phyloP scores from a whole-genome alignment of 768 basidiomycete genomes.

The Tylopilus vinaceipallidus region DNA sequence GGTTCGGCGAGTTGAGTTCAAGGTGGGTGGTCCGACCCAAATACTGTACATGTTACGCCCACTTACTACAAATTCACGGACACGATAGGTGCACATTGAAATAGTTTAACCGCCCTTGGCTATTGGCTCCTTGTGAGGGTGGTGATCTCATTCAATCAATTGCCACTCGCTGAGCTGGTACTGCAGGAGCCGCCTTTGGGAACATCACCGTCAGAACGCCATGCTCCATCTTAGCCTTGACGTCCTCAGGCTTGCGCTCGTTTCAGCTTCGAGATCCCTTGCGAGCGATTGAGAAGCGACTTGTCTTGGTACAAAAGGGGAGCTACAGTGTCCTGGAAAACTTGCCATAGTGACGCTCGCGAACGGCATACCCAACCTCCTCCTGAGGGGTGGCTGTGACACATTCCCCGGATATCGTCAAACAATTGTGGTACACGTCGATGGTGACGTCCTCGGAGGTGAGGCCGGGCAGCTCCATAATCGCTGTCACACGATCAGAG shows the following conservation, averaged over 20 bases:
- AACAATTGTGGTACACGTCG: slow-evolving; percentile 34
- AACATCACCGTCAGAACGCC: slow-evolving; percentile 46
- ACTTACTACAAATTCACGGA: too few relatives aligned
- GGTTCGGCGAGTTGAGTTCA: too few relatives aligned
- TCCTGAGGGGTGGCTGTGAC: slow-evolving; percentile 33
- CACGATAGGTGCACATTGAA: too few relatives aligned
- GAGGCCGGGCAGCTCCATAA: background rate
- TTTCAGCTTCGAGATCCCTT: background rate
- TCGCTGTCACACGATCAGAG: background rate
- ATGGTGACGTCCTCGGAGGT: too few relatives aligned
- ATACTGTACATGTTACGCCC: too few relatives aligned
- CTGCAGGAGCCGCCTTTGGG: slow-evolving; percentile 44
- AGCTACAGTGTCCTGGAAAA: slow-evolving; percentile 44
- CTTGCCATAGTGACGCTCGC: slow-evolving; percentile 43
- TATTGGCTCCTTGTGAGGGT: too few relatives aligned
- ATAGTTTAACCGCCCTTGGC: too few relatives aligned
- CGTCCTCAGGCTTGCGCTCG: slow-evolving; percentile 36
- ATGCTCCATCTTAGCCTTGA: slow-evolving; percentile 45
- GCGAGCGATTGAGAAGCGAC: background rate
- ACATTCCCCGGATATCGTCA: slow-evolving; percentile 48
- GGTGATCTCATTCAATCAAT: too few relatives aligned
- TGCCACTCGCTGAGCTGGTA: too few relatives aligned
- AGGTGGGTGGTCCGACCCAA: too few relatives aligned
- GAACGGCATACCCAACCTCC: slow-evolving; percentile 40
- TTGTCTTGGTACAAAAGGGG: slow-evolving; percentile 44